Conservation (phyloP, 768 basidiomycete genomes). For the Phlebiopsis gigantea region DNA sequence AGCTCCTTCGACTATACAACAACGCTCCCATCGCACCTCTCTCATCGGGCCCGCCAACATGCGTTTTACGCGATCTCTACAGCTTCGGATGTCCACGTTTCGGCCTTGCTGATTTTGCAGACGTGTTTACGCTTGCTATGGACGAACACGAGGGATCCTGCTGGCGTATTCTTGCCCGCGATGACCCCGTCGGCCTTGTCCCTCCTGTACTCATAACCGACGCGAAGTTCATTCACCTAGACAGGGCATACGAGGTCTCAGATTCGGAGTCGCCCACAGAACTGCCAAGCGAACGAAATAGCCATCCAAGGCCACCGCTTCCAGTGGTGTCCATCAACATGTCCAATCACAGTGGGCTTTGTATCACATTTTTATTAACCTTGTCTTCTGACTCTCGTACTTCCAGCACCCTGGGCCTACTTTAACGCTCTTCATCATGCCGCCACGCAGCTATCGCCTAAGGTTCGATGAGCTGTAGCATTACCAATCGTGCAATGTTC, state of each 20-base stretch:
- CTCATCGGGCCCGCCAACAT: neutral
- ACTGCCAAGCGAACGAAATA: constrained; percentile 5
- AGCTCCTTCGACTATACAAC: constrained; percentile 7
- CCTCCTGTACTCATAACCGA: constrained; percentile 13
- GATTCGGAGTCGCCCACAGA: neutral
- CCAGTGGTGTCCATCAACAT: constrained; percentile 7
- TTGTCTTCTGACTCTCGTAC: neutral
- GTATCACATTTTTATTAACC: neutral
- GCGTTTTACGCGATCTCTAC: constrained; percentile 8
- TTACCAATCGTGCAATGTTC: neutral
- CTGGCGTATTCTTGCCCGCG: constrained; percentile 5
- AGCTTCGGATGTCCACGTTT: constrained; percentile 12
- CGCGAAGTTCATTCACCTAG: constrained; percentile 11
- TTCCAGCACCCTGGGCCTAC: constrained; percentile 10
- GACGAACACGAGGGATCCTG: constrained; percentile 3
- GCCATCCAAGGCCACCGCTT: constrained; percentile 11
- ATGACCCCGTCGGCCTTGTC: constrained; percentile 10
- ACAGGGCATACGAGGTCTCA: constrained; percentile 7
- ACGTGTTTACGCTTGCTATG: constrained; percentile 3
- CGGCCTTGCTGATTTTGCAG: constrained; percentile 9
- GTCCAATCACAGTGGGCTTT: constrained; percentile 10
- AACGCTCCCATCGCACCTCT: neutral
- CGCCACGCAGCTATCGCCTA: neutral
- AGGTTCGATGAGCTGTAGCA: neutral
- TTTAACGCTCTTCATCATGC: constrained; percentile 10